A percentile compares a stretch with the other conserved stretches of the same genome.
These are phyloP conservation scores for Flueggea neowawraea DNA, from an alignment of 441 rosid species.

Conservation along the genomic window DNA sequence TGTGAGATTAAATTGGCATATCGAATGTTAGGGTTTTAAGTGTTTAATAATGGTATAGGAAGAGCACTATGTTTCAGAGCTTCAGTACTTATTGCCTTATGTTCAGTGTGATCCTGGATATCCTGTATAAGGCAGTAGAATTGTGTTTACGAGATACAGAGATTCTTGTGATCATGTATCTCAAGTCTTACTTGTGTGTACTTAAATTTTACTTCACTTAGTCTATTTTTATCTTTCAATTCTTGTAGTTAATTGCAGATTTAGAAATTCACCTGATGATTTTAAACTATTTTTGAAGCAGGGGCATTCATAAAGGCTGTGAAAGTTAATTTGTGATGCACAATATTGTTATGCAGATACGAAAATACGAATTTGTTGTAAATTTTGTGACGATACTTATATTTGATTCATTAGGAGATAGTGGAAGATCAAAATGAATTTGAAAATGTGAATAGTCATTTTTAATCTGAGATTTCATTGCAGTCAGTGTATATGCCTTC, in stretches of 20 bases:
- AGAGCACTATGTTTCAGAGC: slow-evolving; percentile 72
- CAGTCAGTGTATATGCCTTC: slow-evolving; percentile 36
- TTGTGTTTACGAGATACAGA: slow-evolving; percentile 53
- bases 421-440: slow-evolving; percentile 29
- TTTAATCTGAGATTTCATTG: slow-evolving; percentile 40
- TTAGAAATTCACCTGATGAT: slow-evolving; percentile 79
- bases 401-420: slow-evolving; percentile 37
- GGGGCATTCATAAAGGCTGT: slow-evolving; percentile 48
- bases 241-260: slow-evolving; percentile 36
- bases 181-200: not conserved
- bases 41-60: slow-evolving; percentile 45
- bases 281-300: slow-evolving; percentile 46
- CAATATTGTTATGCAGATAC: slow-evolving; percentile 1
- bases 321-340: slow-evolving; percentile 31
- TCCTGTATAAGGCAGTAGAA: slow-evolving; percentile 72
- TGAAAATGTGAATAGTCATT: slow-evolving; percentile 28
- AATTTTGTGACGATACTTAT: slow-evolving; percentile 9
- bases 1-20: not conserved
- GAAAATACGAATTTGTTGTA: not conserved
- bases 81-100: slow-evolving; percentile 83
- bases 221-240: not conserved
- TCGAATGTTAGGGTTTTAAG: not conserved
- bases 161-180: slow-evolving; percentile 53
- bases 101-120: slow-evolving; percentile 61
- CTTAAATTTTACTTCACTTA: too few relatives aligned